Evolutionary conservation across 2,329 filamentous ascomycete species (phyloP).

Genomic region (Alternaria tenuissima): DNA sequence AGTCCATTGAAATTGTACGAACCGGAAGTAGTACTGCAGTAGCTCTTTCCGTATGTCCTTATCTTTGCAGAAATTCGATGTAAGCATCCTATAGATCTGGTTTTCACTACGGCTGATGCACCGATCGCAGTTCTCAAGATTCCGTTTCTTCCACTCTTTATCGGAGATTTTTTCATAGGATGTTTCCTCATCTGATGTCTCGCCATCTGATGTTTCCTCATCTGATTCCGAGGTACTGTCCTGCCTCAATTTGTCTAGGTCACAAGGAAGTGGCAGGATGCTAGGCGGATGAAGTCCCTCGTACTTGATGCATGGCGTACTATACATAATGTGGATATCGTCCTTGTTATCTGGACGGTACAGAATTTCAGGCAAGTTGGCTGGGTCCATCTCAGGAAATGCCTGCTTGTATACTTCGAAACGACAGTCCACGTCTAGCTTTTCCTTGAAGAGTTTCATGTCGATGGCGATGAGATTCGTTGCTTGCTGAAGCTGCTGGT

Average conservation of each 20-base stretch:
- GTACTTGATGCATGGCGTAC: neutral
- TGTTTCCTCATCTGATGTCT: neutral
- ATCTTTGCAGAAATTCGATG: neutral
- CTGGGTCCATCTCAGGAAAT: conserved; percentile 1
- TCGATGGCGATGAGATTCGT: neutral
- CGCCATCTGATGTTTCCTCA: neutral
- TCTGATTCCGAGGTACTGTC: neutral
- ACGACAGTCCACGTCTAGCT: neutral
- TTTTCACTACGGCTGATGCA: neutral
- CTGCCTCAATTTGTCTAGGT: neutral
- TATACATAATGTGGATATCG: neutral
- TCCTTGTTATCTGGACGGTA: neutral
- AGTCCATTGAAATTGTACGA: neutral
- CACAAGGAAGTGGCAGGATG: neutral
- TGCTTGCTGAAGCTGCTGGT: neutral
- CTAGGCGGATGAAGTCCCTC: neutral
- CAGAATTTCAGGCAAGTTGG: neutral
- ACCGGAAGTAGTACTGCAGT: neutral
- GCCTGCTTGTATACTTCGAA: neutral
- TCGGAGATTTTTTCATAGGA: too few species aligned
- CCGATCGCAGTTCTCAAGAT: neutral
- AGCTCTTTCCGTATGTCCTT: neutral
- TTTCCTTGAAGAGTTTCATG: neutral
- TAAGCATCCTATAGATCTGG: neutral
- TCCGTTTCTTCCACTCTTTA: neutral